Conservation (phyloP, 495 filamentous ascomycete species). For the Talaromyces wortmannii region DNA sequence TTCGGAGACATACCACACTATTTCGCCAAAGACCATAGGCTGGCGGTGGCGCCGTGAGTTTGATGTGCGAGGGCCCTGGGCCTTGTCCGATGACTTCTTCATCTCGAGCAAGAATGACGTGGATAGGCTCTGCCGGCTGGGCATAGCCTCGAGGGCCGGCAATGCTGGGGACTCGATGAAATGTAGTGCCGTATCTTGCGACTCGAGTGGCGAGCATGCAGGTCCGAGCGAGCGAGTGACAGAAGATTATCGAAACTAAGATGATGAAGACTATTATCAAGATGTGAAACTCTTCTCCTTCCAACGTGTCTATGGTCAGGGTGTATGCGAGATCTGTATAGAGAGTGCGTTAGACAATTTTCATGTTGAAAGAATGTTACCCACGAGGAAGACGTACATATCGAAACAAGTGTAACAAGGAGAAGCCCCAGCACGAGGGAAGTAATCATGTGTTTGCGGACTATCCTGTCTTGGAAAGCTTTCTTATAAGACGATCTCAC, state of each 20-base stretch:
- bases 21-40: constrained; percentile 84
- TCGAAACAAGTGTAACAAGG: background rate
- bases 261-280: constrained; percentile 71
- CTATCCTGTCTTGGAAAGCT: background rate
- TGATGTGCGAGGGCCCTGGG: constrained; percentile 18
- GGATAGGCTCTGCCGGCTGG: constrained; percentile 54
- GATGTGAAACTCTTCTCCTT: constrained; percentile 60
- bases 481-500: background rate
- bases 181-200: constrained; percentile 16
- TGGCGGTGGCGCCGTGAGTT: constrained; percentile 55
- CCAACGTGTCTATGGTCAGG: constrained; percentile 43
- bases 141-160: constrained; percentile 50
- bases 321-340: constrained; percentile 60
- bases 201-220: constrained; percentile 52
- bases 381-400: background rate
- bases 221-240: constrained; percentile 66
- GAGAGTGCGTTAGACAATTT: constrained; percentile 2
- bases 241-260: constrained; percentile 68
- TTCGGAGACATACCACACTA: constrained; percentile 59
- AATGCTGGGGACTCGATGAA: constrained; percentile 20
- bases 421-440: background rate
- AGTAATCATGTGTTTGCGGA: constrained; percentile 1
- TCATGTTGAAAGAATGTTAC: background rate
- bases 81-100: constrained; percentile 44
- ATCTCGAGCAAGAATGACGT: constrained; percentile 53